A percentile compares a stretch with the other conserved stretches of the same genome.
These are phyloP conservation scores for Microstegium vimineum DNA, from an alignment of 176 grass and related monocot species.

Conservation along the genomic window DNA sequence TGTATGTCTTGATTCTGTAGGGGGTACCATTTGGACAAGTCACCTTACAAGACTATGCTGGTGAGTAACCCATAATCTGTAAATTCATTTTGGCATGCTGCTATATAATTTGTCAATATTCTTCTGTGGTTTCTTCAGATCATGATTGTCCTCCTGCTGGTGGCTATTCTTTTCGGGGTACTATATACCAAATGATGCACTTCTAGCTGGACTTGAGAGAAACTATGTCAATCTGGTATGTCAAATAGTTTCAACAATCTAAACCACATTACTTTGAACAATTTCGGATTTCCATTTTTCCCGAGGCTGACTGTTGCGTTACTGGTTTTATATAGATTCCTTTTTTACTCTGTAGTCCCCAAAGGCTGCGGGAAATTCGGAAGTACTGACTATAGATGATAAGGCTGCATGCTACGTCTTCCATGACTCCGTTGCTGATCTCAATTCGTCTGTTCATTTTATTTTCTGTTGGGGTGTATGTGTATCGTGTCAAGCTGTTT, in stretches of 20 bases:
- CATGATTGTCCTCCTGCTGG: conserved; percentile 49
- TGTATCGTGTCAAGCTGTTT: neutral
- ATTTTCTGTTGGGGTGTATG: neutral
- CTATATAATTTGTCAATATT: conserved; percentile 12
- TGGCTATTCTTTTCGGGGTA: conserved; percentile 60
- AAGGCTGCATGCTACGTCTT: neutral
- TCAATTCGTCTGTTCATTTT: conserved; percentile 10
- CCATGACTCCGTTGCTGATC: neutral
- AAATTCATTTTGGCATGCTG: neutral
- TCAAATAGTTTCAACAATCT: neutral
- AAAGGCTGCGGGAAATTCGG: neutral
- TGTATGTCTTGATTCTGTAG: conserved; percentile 33
- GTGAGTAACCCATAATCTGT: conserved; percentile 39
- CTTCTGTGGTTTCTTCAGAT: conserved; percentile 37
- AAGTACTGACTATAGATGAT: neutral
- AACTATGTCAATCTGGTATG: neutral
- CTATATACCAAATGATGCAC: conserved; percentile 37
- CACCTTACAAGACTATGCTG: conserved; percentile 51
- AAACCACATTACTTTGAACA: neutral
- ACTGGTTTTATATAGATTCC: neutral
- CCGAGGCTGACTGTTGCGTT: neutral
- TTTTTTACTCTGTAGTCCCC: neutral
- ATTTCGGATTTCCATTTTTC: neutral
- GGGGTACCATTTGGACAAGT: conserved; percentile 50
- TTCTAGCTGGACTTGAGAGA: neutral